A percentile compares a stretch with the other conserved stretches of the same genome.
These are phyloP conservation scores for Aspergillus flavus DNA, from an alignment of 2,329 filamentous ascomycete species.

Conservation along the genomic window DNA sequence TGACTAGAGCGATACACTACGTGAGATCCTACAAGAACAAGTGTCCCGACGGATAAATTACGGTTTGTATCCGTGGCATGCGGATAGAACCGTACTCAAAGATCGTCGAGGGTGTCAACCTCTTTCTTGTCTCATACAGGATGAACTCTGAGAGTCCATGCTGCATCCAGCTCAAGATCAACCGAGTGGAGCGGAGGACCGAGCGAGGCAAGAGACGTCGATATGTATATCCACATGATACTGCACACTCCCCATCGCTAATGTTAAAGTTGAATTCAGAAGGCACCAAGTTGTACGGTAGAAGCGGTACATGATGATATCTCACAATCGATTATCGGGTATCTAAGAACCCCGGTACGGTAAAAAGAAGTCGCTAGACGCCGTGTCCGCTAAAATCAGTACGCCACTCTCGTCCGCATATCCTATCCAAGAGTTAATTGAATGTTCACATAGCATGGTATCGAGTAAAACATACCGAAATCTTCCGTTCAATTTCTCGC, in stretches of 20 bases:
- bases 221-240: background rate
- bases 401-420: conserved; percentile 61
- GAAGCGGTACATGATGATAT: conserved; percentile 19
- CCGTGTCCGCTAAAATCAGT: conserved; percentile 41
- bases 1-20: background rate
- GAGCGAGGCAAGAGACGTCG: conserved; percentile 56
- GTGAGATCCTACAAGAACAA: background rate
- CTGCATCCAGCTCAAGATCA: conserved; percentile 48
- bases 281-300: background rate
- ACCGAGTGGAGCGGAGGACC: conserved; percentile 40
- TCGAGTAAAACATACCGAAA: conserved; percentile 60
- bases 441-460: background rate
- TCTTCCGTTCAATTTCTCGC: conserved; percentile 92
- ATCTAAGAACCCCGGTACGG: conserved; percentile 28
- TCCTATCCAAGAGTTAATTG: conserved; percentile 43
- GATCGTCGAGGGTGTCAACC: conserved; percentile 42
- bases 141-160: conserved; percentile 18
- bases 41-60: conserved; percentile 52
- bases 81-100: conserved; percentile 55
- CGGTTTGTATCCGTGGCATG: conserved; percentile 39
- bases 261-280: background rate
- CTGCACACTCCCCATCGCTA: background rate
- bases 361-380: conserved; percentile 23
- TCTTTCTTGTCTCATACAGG: conserved; percentile 52
- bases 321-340: conserved; percentile 23